Evolutionary conservation across 495 filamentous ascomycete species (phyloP).

Genomic region (Bacidia rubella): DNA sequence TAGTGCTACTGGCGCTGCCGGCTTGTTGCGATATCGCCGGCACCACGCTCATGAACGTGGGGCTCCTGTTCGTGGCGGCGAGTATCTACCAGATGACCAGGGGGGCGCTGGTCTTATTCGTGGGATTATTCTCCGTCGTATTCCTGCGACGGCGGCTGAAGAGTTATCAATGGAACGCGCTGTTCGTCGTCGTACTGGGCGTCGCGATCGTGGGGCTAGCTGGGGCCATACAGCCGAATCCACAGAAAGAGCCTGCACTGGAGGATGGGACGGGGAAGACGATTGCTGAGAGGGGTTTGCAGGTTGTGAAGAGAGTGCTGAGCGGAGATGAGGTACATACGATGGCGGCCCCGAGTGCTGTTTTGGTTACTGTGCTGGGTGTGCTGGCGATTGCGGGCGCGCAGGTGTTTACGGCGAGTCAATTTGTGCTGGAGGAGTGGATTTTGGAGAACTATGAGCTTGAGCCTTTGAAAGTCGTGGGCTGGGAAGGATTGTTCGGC

Average conservation of each 20-base stretch:
- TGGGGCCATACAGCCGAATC: constrained; percentile 60
- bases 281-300: constrained; percentile 15
- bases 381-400: constrained; percentile 81
- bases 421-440: constrained; percentile 93
- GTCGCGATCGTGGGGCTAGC: constrained; percentile 84
- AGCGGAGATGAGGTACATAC: constrained; percentile 14
- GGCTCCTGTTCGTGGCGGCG: constrained; percentile 82
- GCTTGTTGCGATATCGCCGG: constrained; percentile 88
- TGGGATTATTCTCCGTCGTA: constrained; percentile 85
- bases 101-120: constrained; percentile 85
- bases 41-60: constrained; percentile 94
- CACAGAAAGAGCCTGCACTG: constrained; percentile 32
- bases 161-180: constrained; percentile 76
- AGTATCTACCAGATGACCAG: constrained; percentile 98
- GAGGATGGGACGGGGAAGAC: constrained; percentile 13
- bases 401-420: constrained; percentile 90
- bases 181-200: constrained; percentile 75
- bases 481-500: constrained; percentile 92
- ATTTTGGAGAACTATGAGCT: constrained; percentile 81
- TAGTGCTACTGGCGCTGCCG: constrained; percentile 70
- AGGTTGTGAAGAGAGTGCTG: no score
- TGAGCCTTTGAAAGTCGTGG: constrained; percentile 81
- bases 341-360: constrained; percentile 38
- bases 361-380: constrained; percentile 62
- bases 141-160: constrained; percentile 69